phyloP scores from a whole-genome alignment of 2,329 filamentous ascomycete species.

The Aspergillus glaucus region DNA sequence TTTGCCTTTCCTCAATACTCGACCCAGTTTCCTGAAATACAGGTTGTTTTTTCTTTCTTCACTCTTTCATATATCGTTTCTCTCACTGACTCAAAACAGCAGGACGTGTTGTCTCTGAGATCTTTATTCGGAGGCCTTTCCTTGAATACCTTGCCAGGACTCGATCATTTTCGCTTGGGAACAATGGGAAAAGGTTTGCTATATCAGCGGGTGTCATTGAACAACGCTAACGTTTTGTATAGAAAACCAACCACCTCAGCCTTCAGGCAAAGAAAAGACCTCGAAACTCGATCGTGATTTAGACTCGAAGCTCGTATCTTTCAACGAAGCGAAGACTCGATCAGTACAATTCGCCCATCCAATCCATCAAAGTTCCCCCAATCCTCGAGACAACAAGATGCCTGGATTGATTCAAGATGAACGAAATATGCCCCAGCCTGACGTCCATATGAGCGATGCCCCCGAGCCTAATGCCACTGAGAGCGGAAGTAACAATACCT shows the following conservation, averaged over 20 bases:
- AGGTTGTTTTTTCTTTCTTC: background rate
- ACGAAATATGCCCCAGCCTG: background rate
- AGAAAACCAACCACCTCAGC: background rate
- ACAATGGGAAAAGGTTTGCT: too few relatives aligned
- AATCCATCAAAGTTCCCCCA: background rate
- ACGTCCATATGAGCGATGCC: background rate
- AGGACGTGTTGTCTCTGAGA: background rate
- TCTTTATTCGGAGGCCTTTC: background rate
- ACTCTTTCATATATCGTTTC: background rate
- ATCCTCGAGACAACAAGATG: background rate
- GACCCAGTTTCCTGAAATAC: background rate
- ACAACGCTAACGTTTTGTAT: background rate
- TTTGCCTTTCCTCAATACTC: background rate
- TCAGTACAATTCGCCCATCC: background rate
- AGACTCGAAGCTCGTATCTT: background rate
- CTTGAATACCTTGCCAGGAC: background rate
- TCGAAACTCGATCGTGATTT: background rate
- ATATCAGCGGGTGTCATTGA: too few relatives aligned
- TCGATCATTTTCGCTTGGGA: too few relatives aligned
- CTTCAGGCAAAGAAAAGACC: background rate
- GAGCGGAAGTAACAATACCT: background rate
- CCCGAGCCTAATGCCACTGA: background rate
- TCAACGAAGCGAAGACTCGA: background rate
- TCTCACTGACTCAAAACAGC: background rate
- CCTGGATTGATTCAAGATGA: background rate